Conservation (phyloP, 768 basidiomycete genomes). For the Auriscalpium vulgare region DNA sequence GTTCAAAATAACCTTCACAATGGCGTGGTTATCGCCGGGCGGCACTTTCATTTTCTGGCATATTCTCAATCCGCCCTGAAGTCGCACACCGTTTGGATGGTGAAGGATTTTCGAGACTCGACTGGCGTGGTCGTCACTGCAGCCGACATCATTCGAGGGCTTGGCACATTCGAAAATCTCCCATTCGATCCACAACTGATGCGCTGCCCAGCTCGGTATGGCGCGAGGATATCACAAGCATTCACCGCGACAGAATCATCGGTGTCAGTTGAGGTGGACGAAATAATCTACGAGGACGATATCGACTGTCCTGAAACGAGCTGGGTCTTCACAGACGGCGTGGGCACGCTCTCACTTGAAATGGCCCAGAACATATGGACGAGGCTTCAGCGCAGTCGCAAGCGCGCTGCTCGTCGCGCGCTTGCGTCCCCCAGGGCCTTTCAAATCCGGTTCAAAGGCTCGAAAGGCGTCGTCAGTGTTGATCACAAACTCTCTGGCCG, state of each 20-base stretch:
- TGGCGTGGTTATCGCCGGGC: conserved; percentile 46
- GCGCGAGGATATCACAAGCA: conserved; percentile 62
- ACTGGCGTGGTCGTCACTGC: conserved; percentile 28
- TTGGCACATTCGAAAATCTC: conserved; percentile 48
- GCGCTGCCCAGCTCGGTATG: conserved; percentile 60
- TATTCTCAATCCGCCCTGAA: conserved; percentile 71
- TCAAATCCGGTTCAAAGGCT: conserved; percentile 56
- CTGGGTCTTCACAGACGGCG: conserved; percentile 62
- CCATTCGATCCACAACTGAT: conserved; percentile 38
- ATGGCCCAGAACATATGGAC: conserved; percentile 42
- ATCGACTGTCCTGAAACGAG: conserved; percentile 27
- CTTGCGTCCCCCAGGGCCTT: conserved; percentile 39
- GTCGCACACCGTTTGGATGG: conserved; percentile 51
- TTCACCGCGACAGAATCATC: conserved; percentile 70
- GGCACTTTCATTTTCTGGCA: conserved; percentile 54
- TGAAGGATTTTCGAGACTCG: conserved; percentile 40
- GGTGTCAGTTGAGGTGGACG: conserved; percentile 30
- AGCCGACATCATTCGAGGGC: conserved; percentile 38
- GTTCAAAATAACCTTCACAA: conserved; percentile 37
- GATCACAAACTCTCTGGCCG: conserved; percentile 44
- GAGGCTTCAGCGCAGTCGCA: conserved; percentile 30
- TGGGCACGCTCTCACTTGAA: conserved; percentile 52
- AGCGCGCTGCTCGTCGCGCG: conserved; percentile 26
- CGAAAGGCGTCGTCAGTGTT: conserved; percentile 59
- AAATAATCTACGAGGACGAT: conserved; percentile 36